These are phyloP conservation scores for Pseudogymnoascus sp. DNA, from an alignment of 2,329 filamentous ascomycete genomes.

Conservation along the genomic window DNA sequence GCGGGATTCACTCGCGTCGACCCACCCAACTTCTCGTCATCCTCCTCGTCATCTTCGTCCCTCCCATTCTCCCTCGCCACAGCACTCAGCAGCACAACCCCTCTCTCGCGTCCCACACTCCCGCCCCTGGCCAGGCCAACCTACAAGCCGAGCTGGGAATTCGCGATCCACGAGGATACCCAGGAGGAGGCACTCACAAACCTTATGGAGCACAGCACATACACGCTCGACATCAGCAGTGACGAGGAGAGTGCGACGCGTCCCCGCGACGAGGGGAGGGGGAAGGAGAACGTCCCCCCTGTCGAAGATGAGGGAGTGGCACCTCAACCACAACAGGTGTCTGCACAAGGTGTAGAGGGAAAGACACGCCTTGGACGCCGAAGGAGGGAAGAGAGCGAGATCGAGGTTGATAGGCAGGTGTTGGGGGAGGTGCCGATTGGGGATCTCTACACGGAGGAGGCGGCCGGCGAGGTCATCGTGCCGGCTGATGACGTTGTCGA, in stretches of 20 bases:
- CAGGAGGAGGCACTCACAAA: conserved; percentile 87
- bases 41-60: conserved; percentile 31
- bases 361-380: background rate
- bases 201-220: conserved; percentile 83
- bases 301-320: conserved; percentile 38
- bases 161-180: conserved; percentile 90
- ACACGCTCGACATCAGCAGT: conserved; percentile 78
- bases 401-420: conserved; percentile 57
- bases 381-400: conserved; percentile 43
- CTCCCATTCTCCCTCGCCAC: conserved; percentile 75
- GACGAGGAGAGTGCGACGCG: conserved; percentile 62
- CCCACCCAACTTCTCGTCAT: conserved; percentile 52
- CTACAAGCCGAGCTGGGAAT: conserved; percentile 66
- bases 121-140: conserved; percentile 14
- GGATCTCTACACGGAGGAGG: conserved; percentile 61
- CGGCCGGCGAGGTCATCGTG: conserved; percentile 53
- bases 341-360: conserved; percentile 15
- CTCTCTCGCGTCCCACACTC: conserved; percentile 37
- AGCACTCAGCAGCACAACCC: conserved; percentile 68
- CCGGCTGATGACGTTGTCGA: conserved; percentile 53
- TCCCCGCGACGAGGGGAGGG: conserved; percentile 47
- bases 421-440: conserved; percentile 59
- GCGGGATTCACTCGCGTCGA: conserved; percentile 58
- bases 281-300: conserved; percentile 93
- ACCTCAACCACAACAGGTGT: conserved; percentile 15